Base-by-base conservation (phyloP, 805 yeast genomes). In the Yamadazyma philogaea region DNA sequence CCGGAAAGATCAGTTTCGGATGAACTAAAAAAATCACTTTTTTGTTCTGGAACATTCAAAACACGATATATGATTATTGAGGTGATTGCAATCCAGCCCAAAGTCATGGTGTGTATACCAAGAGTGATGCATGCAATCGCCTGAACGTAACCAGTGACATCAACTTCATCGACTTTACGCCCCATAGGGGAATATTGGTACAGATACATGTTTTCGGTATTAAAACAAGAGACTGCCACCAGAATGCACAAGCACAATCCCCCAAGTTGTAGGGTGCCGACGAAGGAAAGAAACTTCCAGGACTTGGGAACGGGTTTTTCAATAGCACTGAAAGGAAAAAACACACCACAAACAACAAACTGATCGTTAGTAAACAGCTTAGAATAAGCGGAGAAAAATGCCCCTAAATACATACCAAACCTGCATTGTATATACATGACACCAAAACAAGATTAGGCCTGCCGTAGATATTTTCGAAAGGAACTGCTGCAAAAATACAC, bases 381-480 rank as follows among this genome's bases (percentile, higher is more conserved):
- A 10, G n/a, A 18, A 12, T 17, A 3, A 27, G 19, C 19, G 18
- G 6, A 10, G 4, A 22, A 22, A 22, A 22, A 7, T 22, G 10
- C 8, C 10, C 10, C 6, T 7, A n/a, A 20, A 24, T 3, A 47
- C 57, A 27, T 49, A 60, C 63, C 59, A 54, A 49, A 3, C 55
- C 20, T 2, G 55, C 41, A 14, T 54, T 52, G 39, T 50, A 61
- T 5, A 59, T 14, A 18, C 47, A 44, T 3, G 63, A 37, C 1
- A 59, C 41, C 7, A 64, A 45, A 7, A 54, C 44, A 1, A 61
- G 43, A 1, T 55, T 21, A 0, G 72, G 72, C 8, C 72, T 48
- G 34, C 63, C 54, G 24, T 56, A 59, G 2, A 68, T 60, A 14
- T 54, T 54, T 15, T 64, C 68, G 40, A 63, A 63, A 1, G 73